Percentiles rank a stretch among this genome's conserved stretches.
Conservation (phyloP, 306 rosid genomes). For the Dicorynia guianensis region DNA sequence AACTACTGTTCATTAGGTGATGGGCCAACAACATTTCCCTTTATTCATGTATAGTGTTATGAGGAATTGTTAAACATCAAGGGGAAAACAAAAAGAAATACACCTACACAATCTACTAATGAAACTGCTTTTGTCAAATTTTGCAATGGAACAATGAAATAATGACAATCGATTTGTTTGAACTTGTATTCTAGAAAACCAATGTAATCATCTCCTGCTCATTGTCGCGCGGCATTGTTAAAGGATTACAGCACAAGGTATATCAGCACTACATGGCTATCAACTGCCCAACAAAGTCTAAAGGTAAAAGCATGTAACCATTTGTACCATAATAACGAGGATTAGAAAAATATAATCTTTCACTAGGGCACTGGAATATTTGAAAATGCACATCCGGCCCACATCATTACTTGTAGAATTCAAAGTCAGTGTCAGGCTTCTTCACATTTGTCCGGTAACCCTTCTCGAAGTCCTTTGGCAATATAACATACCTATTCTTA, state of each 20-base stretch:
- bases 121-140: no score
- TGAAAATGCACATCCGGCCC: slow-evolving; percentile 5
- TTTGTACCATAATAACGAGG: slow-evolving; percentile 4
- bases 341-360: neutral
- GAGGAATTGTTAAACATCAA: neutral
- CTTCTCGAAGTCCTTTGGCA: slow-evolving; percentile 99
- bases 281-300: slow-evolving; percentile 17
- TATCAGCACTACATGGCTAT: neutral
- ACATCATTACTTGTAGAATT: slow-evolving; percentile 86
- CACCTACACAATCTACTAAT: no score
- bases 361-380: neutral
- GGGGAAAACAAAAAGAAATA: no score
- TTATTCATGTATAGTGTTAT: neutral
- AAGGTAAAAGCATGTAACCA: neutral
- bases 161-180: no score
- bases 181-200: no score
- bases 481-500: slow-evolving; percentile 91
- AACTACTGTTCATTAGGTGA: no score
- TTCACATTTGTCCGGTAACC: slow-evolving; percentile 95
- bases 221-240: neutral
- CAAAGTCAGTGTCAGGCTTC: slow-evolving; percentile 99
- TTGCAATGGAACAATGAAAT: no score
- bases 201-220: neutral
- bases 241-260: neutral
- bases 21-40: no score